Conservation (phyloP, 352 stramenopile species). For the Phytophthora syringae region DNA sequence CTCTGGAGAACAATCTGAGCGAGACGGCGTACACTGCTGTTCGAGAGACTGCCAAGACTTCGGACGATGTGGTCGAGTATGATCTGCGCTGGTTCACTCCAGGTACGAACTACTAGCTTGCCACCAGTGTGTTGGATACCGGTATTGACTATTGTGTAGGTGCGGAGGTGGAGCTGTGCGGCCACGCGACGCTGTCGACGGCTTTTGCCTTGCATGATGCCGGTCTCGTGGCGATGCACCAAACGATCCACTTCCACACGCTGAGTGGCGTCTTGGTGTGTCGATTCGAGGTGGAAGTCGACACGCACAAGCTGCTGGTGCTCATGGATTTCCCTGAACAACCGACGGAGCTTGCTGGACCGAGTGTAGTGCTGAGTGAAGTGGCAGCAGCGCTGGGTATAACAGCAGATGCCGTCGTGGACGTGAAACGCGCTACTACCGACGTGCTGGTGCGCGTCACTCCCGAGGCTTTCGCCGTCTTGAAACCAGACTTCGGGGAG, state of each 20-base stretch:
- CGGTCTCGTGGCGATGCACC: constrained; percentile 34
- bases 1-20: constrained; percentile 92
- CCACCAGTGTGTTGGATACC: not conserved
- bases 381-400: constrained; percentile 27
- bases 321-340: constrained; percentile 68
- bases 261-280: constrained; percentile 58
- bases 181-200: constrained; percentile 91
- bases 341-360: constrained; percentile 7
- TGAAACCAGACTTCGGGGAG: constrained; percentile 32
- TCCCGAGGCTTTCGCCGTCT: constrained; percentile 18
- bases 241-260: constrained; percentile 78
- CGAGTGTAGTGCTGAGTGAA: constrained; percentile 10
- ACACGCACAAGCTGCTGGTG: constrained; percentile 45
- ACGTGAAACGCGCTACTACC: constrained; percentile 28
- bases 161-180: constrained; percentile 90
- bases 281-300: constrained; percentile 23
- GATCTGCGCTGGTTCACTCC: constrained; percentile 74
- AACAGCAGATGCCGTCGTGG: constrained; percentile 17
- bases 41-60: constrained; percentile 10
- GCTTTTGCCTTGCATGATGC: constrained; percentile 81
- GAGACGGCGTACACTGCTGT: constrained; percentile 91
- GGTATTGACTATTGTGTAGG: constrained; percentile 11
- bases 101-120: constrained; percentile 27
- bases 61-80: constrained; percentile 34
- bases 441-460: constrained; percentile 41